phyloP scores from a whole-genome alignment of 1,139 yeast species.

The Nadsonia starkeyi-henricii region DNA sequence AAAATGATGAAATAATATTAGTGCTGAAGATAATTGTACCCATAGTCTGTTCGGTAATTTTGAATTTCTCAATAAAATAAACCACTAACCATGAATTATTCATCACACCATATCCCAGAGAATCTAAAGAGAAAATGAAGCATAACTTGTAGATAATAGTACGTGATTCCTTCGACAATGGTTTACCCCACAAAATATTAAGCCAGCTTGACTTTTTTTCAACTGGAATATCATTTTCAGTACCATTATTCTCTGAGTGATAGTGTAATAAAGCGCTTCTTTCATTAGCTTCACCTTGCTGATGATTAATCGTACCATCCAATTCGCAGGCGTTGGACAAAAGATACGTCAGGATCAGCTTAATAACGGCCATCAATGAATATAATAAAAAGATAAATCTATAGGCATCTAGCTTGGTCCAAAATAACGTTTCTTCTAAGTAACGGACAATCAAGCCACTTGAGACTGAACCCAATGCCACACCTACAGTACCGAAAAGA shows the following conservation, averaged over 20 bases:
- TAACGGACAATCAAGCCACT: slow-evolving; percentile 1
- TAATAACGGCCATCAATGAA: slow-evolving; percentile 40
- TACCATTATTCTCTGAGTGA: not conserved
- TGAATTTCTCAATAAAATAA: slow-evolving; percentile 36
- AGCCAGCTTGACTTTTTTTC: slow-evolving; percentile 4
- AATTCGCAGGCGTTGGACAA: slow-evolving; percentile 46
- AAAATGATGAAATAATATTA: slow-evolving; percentile 42
- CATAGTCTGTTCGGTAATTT: slow-evolving; percentile 20
- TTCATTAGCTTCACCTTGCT: not conserved
- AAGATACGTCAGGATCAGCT: slow-evolving; percentile 38
- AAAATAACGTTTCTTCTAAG: not conserved
- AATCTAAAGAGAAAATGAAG: slow-evolving; percentile 55
- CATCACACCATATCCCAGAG: slow-evolving; percentile 81
- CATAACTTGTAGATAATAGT: slow-evolving; percentile 23
- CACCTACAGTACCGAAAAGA: slow-evolving; percentile 56
- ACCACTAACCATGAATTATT: slow-evolving; percentile 80
- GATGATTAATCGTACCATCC: slow-evolving; percentile 3
- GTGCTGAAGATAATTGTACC: slow-evolving; percentile 48
- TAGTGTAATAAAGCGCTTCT: not conserved
- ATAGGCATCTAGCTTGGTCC: slow-evolving; percentile 33
- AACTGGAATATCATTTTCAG: slow-evolving; percentile 1
- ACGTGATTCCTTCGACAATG: slow-evolving; percentile 11
- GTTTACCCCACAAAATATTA: slow-evolving; percentile 8
- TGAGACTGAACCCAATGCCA: slow-evolving; percentile 42
- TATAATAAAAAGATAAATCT: slow-evolving; percentile 46